Evolutionary conservation across 345 rosid genomes (phyloP), one percentile per base, ranked within the genome.

Genomic region (Hypericum androsaemum): DNA sequence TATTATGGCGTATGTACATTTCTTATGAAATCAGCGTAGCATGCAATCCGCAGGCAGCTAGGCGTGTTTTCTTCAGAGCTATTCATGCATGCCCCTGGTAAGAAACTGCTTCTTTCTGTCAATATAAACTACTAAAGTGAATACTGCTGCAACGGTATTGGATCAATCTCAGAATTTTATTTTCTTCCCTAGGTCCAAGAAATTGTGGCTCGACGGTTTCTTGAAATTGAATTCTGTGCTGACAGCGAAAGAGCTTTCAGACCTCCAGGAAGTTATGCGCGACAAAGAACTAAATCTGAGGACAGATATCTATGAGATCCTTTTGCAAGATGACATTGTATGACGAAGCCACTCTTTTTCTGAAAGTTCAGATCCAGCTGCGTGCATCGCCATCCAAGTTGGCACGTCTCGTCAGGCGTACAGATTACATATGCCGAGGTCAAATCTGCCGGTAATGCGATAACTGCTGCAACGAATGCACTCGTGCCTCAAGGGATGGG

Each of bases 271-370:
- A 67, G 96, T 92, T 56, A 92, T 88, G 97, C 80, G 88, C 64
- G 95, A 92, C 56, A 92, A 92, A 73, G 98, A 83, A 56, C 57
- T 88, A 64, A 83, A 92, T 71, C 65, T 85, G 68, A 74, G 97
- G 76, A 88, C 98, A n/a, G 95, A 92, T 61, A 80, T 88, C 36
- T 92, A 85, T 55, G 98, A 92, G 80, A 92, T 92, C 59, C 94
- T 92, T 42, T 66, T 92, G 66, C 86, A 80, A 64, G 96, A 81
- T 53, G 88, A 81, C 57, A 41, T 59, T 15, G 57, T 53, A 35
- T 52, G 57, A 12, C 62, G 50, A 60, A n/a, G 32, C 32, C 4
- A 22, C 32, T 22, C 32, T 22, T 22, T 22, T 4, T 22, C 2
- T 4, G 32, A 22, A 22, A 22, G 32, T 22, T 22, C 4, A 22